These are phyloP conservation scores for Bonia amplexicaulis DNA, from an alignment of 176 grass and related monocot genomes.

Conservation along the genomic window DNA sequence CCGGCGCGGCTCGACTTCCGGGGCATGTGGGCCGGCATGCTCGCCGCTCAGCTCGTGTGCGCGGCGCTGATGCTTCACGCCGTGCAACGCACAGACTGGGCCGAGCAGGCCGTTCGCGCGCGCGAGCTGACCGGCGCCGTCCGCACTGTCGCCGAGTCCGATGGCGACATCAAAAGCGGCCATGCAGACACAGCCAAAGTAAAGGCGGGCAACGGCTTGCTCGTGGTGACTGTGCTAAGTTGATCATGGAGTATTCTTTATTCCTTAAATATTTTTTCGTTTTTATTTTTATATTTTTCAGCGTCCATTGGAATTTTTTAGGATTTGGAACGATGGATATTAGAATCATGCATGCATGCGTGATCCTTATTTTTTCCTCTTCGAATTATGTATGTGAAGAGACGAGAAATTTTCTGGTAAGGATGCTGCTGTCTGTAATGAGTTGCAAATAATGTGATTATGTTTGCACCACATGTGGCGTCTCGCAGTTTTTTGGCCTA, in stretches of 20 bases:
- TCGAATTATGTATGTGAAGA: conserved; percentile 1
- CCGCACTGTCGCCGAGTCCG: not conserved
- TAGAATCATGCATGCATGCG: not conserved
- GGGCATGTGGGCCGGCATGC: conserved; percentile 77
- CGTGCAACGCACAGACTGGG: conserved; percentile 58
- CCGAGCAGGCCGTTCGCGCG: conserved; percentile 43
- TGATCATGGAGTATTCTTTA: conserved; percentile 20
- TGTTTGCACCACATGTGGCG: not conserved
- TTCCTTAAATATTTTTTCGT: not conserved
- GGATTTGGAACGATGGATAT: conserved; percentile 24
- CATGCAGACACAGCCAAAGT: conserved; percentile 21
- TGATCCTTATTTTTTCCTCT: not conserved
- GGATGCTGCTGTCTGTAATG: not conserved
- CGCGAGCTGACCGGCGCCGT: conserved; percentile 29
- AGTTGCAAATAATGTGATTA: conserved; percentile 15
- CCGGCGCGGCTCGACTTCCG: conserved; percentile 52
- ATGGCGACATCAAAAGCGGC: conserved; percentile 4
- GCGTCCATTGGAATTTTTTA: conserved; percentile 24
- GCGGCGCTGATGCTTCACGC: conserved; percentile 59
- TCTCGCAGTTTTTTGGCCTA: not conserved
- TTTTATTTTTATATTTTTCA: not conserved
- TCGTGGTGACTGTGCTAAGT: conserved; percentile 39
- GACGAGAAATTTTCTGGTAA: not conserved
- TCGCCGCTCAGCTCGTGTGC: conserved; percentile 73
- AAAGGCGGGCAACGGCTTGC: conserved; percentile 2